A percentile compares a stretch with the other conserved stretches of the same genome.
Evolutionary conservation across 2,329 filamentous ascomycete species (phyloP).

Genomic region (Colletotrichum viniferum): DNA sequence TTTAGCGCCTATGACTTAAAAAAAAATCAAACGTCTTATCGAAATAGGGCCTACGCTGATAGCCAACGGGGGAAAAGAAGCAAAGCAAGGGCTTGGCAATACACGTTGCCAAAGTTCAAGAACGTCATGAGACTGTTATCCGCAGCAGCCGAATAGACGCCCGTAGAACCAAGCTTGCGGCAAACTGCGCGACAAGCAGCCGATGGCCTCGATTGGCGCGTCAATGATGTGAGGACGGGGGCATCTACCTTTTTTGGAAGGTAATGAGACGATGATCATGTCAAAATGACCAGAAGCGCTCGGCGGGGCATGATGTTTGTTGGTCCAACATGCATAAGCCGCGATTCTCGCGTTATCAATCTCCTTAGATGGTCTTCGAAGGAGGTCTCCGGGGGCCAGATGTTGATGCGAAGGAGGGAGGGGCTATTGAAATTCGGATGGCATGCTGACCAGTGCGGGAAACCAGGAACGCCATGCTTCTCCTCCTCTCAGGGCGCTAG

Average conservation of each 20-base stretch:
- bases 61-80: too few species aligned
- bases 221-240: not conserved
- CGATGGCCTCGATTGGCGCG: not conserved
- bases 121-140: not conserved
- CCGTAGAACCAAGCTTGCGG: rapidly evolving
- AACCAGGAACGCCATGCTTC: not conserved
- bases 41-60: too few species aligned
- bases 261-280: not conserved
- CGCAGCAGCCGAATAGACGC: not conserved
- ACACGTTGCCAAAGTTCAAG: too few species aligned
- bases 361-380: not conserved
- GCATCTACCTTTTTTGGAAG: not conserved
- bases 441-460: not conserved
- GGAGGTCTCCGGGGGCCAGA: not conserved
- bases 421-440: not conserved
- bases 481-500: conserved; percentile 11
- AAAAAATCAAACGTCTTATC: too few species aligned
- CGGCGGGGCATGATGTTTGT: not conserved
- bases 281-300: not conserved
- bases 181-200: not conserved
- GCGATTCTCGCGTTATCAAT: not conserved
- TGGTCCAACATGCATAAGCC: not conserved
- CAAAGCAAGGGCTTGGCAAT: too few species aligned
- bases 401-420: not conserved
- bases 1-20: too few species aligned